Conservation (phyloP, 441 rosid genomes). For the Capsella rubella region DNA sequence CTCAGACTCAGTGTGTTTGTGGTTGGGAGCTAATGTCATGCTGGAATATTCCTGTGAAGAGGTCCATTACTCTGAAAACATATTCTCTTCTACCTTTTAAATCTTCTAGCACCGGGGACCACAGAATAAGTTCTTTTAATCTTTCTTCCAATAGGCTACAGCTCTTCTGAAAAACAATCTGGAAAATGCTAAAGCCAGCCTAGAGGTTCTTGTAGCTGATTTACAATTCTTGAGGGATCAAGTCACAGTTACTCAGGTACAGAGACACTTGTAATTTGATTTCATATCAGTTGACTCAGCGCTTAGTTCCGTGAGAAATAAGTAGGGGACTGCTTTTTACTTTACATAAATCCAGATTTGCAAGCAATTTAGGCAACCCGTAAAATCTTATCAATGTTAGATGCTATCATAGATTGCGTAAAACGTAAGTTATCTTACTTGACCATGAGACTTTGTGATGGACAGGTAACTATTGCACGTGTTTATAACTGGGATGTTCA, state of each 20-base stretch:
- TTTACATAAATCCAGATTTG: not conserved
- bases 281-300: not conserved
- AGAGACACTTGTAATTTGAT: not conserved
- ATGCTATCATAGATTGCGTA: not conserved
- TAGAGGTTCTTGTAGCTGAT: conserved; percentile 90
- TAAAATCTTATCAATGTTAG: not conserved
- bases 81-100: conserved; percentile 14
- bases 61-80: conserved; percentile 51
- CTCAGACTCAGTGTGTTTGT: conserved; percentile 80
- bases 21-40: conserved; percentile 98
- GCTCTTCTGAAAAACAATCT: conserved; percentile 80
- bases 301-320: not conserved
- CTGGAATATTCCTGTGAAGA: conserved; percentile 89
- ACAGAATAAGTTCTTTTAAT: conserved; percentile 40
- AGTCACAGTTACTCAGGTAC: conserved; percentile 93
- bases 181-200: conserved; percentile 93
- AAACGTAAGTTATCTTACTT: not conserved
- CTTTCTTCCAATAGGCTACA: conserved; percentile 62
- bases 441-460: conserved; percentile 14
- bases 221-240: conserved; percentile 95
- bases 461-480: conserved; percentile 80
- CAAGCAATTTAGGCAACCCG: not conserved
- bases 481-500: conserved; percentile 92
- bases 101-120: conserved; percentile 38
- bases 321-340: not conserved